phyloP scores from a whole-genome alignment of 495 filamentous ascomycete species.

The Astrocystis sublimbata region DNA sequence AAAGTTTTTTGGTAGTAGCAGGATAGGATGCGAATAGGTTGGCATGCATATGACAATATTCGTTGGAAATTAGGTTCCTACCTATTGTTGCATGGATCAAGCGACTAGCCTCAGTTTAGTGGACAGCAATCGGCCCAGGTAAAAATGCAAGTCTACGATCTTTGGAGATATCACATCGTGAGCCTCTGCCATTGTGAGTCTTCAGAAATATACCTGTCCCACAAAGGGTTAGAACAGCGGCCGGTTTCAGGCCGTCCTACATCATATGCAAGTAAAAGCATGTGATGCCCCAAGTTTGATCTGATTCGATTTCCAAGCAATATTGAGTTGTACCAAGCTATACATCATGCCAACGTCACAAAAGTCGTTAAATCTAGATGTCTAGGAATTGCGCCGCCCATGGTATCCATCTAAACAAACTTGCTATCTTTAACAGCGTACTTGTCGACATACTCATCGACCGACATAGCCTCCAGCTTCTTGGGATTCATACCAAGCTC shows the following conservation, averaged over 20 bases:
- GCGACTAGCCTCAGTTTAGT: not conserved
- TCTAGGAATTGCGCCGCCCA: not conserved
- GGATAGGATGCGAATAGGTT: too few relatives aligned
- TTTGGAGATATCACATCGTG: not conserved
- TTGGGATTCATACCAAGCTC: constrained; percentile 70
- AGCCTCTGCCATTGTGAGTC: not conserved
- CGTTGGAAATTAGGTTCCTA: too few relatives aligned
- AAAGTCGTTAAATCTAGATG: not conserved
- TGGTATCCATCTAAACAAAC: constrained; percentile 43
- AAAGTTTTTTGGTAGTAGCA: too few relatives aligned
- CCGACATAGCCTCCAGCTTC: constrained; percentile 73
- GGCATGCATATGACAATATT: too few relatives aligned
- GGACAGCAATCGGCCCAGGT: not conserved
- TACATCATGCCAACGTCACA: not conserved
- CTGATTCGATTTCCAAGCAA: not conserved
- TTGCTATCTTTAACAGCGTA: constrained; percentile 68
- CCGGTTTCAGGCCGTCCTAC: not conserved
- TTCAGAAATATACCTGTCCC: not conserved
- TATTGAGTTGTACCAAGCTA: not conserved
- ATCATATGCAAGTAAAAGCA: not conserved
- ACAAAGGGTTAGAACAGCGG: not conserved
- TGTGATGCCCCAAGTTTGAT: not conserved
- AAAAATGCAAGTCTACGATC: not conserved
- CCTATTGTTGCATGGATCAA: not conserved
- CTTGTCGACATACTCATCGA: constrained; percentile 92